Evolutionary conservation across 2,329 filamentous ascomycete species (phyloP).

Genomic region (Macrophomina tecta): DNA sequence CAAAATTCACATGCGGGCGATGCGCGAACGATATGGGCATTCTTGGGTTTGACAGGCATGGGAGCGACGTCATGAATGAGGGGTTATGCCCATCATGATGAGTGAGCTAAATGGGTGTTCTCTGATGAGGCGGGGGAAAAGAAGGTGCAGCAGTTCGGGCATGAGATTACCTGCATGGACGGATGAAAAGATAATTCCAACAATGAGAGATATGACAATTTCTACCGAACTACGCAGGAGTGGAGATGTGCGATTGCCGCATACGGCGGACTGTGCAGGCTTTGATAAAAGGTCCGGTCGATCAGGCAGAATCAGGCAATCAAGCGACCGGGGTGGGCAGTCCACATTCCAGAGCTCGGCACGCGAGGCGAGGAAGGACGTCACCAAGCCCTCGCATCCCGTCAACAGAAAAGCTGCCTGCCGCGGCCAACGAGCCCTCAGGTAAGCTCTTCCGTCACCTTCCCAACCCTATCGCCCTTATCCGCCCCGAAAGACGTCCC

Average conservation of each 20-base stretch:
- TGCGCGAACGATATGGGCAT: not conserved
- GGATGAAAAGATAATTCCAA: not conserved
- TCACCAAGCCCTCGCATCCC: constrained; percentile 13
- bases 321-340: not conserved
- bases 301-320: not conserved
- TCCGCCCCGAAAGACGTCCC: not conserved
- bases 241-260: too few relatives aligned
- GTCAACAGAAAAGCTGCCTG: not conserved
- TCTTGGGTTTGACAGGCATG: not conserved
- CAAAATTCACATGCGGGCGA: constrained; percentile 5
- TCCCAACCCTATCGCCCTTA: constrained; percentile 7
- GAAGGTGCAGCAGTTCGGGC: not conserved
- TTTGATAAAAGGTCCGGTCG: not conserved
- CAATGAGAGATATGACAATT: not conserved
- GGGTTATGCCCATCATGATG: not conserved
- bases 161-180: not conserved
- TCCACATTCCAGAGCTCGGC: constrained; percentile 5
- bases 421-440: constrained; percentile 1
- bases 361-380: not conserved
- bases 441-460: not conserved
- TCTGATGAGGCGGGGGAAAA: not conserved
- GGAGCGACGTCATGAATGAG: not conserved
- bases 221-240: not conserved
- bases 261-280: not conserved
- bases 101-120: not conserved